Evolutionary conservation across 1,139 yeast species (phyloP), one percentile per base, ranked within the genome.

Genomic region (Groenewaldozyma auringiensis): DNA sequence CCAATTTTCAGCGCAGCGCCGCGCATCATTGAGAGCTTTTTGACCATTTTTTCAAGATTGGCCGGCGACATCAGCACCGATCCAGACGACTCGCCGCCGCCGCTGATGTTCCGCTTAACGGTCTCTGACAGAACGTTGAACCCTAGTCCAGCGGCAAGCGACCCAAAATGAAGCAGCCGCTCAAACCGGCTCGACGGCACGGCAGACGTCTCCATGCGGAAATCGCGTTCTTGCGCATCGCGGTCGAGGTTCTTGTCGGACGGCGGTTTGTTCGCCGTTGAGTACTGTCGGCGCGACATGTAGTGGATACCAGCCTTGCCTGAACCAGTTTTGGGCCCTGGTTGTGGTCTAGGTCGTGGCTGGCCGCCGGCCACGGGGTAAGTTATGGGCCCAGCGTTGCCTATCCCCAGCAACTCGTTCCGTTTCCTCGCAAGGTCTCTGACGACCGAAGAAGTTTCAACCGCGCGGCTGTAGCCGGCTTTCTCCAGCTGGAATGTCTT

Each of bases 1-100:
- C 98, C 99, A 45, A 92, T 76, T 62, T 92, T 92, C 58, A 92
- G 72, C 2, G 98, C 99, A 2, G 98, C 99, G 13, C 99, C 99
- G 61, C 99, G 76, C 99, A 92, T 92, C 60, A 85, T 81, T 45
- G 94, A 80, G 57, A 92, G 79, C 63, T 87, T 88, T 54, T 76
- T 79, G 14, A 95, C 95, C 72, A 92, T 78, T 45, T 94, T 69
- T 58, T 92, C 96, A 42, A 92, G 81, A 63, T 92, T 92, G 22
- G 78, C 76, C 2, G 95, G 89, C 3, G 87, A 81, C 53, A 92
- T 70, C 2, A 94, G 69, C 41, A 88, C 64, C 1, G 83, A 77
- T 3, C 42, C 25, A 17, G 76, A 75, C 38, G 66, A 63, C 18
- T 50, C 41, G 16, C 54, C 56, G 2, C 72, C 74, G 0, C 86